Evolutionary conservation across 1,284 basidiomycete species (phyloP).

Genomic region (Moesziomyces parantarcticus): DNA sequence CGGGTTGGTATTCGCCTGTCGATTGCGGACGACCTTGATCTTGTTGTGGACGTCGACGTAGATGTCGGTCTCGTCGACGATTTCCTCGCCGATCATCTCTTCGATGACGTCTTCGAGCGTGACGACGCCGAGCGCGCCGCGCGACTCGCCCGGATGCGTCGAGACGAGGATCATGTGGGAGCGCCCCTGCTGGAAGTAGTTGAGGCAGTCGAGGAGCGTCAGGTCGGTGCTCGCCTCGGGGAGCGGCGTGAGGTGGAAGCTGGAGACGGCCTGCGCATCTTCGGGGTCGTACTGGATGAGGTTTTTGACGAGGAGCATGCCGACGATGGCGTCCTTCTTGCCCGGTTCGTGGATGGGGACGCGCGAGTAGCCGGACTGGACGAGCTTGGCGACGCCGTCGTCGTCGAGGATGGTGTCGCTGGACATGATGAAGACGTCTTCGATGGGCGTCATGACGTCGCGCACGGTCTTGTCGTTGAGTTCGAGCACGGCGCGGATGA

Average conservation of each 20-base stretch:
- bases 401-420: conserved; percentile 84
- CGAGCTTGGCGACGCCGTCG: conserved; percentile 75
- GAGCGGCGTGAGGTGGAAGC: conserved; percentile 74
- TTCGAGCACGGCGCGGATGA: conserved; percentile 67
- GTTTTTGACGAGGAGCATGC: conserved; percentile 80
- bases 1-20: conserved; percentile 20
- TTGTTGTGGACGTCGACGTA: conserved; percentile 65
- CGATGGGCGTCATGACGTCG: conserved; percentile 72
- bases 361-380: conserved; percentile 82
- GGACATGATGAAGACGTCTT: conserved; percentile 83
- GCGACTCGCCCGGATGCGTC: conserved; percentile 79
- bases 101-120: conserved; percentile 72
- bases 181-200: conserved; percentile 83
- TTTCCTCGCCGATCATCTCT: conserved; percentile 72
- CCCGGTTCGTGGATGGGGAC: conserved; percentile 88
- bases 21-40: conserved; percentile 57
- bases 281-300: conserved; percentile 90
- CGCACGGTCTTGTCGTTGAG: conserved; percentile 75
- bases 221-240: conserved; percentile 88
- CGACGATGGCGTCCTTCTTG: conserved; percentile 81
- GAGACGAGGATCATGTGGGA: conserved; percentile 91
- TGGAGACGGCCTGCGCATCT: conserved; percentile 78
- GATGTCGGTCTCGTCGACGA: conserved; percentile 66
- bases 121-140: conserved; percentile 74
- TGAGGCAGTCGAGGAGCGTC: conserved; percentile 71